Percentiles rank a stretch among this genome's conserved stretches.
Evolutionary conservation across 495 filamentous ascomycete species (phyloP).

Genomic region (Cercophora samala): DNA sequence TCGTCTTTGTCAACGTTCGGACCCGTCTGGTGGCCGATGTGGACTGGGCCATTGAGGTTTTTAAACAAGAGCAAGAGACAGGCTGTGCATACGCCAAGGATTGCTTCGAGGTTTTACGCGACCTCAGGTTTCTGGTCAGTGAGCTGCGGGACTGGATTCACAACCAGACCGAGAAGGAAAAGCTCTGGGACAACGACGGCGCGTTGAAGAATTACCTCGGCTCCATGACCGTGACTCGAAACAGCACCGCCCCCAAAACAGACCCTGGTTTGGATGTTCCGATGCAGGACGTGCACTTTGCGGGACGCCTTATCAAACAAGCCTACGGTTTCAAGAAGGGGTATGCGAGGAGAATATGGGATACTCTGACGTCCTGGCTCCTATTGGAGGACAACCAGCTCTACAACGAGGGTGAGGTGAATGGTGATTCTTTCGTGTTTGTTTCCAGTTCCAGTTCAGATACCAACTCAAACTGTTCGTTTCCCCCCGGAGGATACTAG

Average conservation of each 20-base stretch:
- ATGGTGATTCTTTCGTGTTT: neutral
- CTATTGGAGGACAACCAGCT: neutral
- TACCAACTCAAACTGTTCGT: slow-evolving; percentile 7
- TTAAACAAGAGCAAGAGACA: slow-evolving; percentile 25
- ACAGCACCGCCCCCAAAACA: neutral
- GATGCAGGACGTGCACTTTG: neutral
- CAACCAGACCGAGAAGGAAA: slow-evolving; percentile 18
- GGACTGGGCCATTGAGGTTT: slow-evolving; percentile 30
- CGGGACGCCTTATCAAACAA: neutral
- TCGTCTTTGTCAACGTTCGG: slow-evolving; percentile 31
- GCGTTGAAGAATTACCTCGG: neutral
- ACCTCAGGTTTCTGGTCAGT: slow-evolving; percentile 25
- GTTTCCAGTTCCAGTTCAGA: slow-evolving; percentile 7
- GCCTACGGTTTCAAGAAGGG: neutral
- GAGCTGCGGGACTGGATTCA: slow-evolving; percentile 26
- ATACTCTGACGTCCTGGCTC: neutral
- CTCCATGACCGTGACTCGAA: neutral
- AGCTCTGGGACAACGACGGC: slow-evolving; percentile 4
- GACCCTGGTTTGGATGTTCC: neutral
- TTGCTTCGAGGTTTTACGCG: slow-evolving; percentile 27
- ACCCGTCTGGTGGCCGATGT: slow-evolving; percentile 27
- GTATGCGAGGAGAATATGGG: neutral
- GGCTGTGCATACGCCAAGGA: slow-evolving; percentile 31
- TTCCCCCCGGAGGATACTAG: neutral
- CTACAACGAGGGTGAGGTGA: neutral